Conservation (phyloP, 1,284 basidiomycete genomes). For the Quambalaria eucalypti region DNA sequence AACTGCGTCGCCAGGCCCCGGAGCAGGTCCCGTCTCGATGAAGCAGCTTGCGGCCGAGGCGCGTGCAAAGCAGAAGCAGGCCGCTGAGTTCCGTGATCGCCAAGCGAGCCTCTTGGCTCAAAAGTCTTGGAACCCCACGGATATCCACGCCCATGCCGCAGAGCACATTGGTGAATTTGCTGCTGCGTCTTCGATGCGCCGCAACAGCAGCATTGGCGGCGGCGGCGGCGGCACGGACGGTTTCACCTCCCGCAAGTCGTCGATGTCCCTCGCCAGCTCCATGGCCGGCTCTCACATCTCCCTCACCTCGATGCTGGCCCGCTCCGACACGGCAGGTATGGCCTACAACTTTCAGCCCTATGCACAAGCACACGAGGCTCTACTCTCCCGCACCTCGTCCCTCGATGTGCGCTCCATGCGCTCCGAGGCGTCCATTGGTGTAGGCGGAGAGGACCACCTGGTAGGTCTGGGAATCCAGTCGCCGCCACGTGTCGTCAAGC, state of each 20-base stretch:
- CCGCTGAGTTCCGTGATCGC: conserved; percentile 13
- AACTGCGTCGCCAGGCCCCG: neutral
- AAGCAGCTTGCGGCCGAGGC: conserved; percentile 20
- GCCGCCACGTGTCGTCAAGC: neutral
- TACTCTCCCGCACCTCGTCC: too few relatives aligned
- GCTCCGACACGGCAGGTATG: neutral
- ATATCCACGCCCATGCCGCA: conserved; percentile 23
- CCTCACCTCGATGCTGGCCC: too few relatives aligned
- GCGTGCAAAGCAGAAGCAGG: conserved; percentile 16
- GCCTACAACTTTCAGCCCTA: neutral
- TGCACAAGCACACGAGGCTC: neutral
- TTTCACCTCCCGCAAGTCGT: neutral
- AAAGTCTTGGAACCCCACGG: conserved; percentile 23
- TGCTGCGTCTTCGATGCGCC: neutral
- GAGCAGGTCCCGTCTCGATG: conserved; percentile 20
- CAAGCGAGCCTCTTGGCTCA: conserved; percentile 18
- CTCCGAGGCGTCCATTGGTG: neutral
- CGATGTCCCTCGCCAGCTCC: neutral
- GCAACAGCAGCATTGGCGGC: too few relatives aligned
- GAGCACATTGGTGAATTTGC: neutral
- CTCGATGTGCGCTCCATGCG: too few relatives aligned
- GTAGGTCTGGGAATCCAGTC: too few relatives aligned
- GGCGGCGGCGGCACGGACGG: too few relatives aligned
- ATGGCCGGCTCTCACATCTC: neutral
- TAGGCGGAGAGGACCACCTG: neutral